Evolutionary conservation across 768 basidiomycete genomes (phyloP).

Genomic region (Lactarius tabidus): DNA sequence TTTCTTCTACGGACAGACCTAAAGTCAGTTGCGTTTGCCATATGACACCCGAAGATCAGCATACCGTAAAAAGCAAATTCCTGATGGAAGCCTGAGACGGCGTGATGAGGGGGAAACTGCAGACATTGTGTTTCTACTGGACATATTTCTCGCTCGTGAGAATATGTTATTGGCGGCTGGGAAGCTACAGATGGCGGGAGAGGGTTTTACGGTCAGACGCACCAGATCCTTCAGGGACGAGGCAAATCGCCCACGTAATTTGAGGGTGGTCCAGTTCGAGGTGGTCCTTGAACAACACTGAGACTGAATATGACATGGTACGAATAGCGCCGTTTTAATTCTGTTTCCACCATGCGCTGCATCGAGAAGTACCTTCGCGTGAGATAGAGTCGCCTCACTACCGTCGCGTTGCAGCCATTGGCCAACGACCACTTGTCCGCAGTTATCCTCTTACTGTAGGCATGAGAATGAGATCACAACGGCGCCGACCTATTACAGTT

Average conservation of each 20-base stretch:
- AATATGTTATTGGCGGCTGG: background rate
- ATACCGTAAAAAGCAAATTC: constrained; percentile 26
- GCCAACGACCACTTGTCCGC: constrained; percentile 14
- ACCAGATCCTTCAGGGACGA: background rate
- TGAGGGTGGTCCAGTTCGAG: constrained; percentile 26
- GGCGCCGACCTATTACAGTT: constrained; percentile 20
- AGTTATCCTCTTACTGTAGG: constrained; percentile 3
- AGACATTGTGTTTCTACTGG: background rate
- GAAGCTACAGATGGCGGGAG: background rate
- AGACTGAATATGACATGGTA: constrained; percentile 28
- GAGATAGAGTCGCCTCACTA: constrained; percentile 25
- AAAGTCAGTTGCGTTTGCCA: background rate
- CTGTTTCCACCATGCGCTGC: constrained; percentile 10
- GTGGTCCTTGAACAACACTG: constrained; percentile 18
- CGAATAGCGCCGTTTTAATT: constrained; percentile 20
- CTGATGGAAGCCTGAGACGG: constrained; percentile 25
- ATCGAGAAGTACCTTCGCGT: constrained; percentile 24
- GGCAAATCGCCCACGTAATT: constrained; percentile 4
- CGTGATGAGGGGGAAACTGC: background rate
- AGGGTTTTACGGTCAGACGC: background rate
- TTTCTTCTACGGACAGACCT: background rate
- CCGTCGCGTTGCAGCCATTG: constrained; percentile 20
- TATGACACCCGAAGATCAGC: constrained; percentile 22
- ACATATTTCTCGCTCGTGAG: background rate
- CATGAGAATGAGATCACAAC: constrained; percentile 19